phyloP scores from a whole-genome alignment of 306 rosid genomes.

The Quercus berberidifolia region DNA sequence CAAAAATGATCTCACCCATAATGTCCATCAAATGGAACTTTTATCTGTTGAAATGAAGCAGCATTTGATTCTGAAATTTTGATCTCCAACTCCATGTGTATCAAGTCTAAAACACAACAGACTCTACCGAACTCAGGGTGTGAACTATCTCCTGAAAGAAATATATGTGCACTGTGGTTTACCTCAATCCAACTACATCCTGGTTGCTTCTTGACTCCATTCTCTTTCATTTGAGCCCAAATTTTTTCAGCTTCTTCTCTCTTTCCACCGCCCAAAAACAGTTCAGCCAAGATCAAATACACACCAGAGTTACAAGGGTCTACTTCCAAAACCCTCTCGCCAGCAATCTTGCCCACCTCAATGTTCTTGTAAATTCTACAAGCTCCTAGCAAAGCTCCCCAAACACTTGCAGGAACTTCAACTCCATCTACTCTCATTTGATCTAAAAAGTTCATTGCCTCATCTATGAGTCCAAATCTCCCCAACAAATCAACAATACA shows the following conservation, averaged over 20 bases:
- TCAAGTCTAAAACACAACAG: slow-evolving; percentile 22
- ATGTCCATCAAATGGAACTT: slow-evolving; percentile 6
- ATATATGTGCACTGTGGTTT: slow-evolving; percentile 30
- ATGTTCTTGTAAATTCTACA: slow-evolving; percentile 49
- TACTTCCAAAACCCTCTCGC: slow-evolving; percentile 36
- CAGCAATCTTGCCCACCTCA: slow-evolving; percentile 38
- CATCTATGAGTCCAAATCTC: slow-evolving; percentile 50
- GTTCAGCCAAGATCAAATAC: slow-evolving; percentile 48
- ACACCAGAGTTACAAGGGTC: slow-evolving; percentile 53
- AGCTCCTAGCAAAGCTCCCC: slow-evolving; percentile 65
- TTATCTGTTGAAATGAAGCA: background rate
- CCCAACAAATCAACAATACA: slow-evolving; percentile 53
- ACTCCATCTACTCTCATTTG: slow-evolving; percentile 38
- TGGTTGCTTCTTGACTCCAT: slow-evolving; percentile 58
- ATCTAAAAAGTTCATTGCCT: slow-evolving; percentile 33
- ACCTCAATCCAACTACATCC: slow-evolving; percentile 59
- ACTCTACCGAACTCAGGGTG: slow-evolving; percentile 29
- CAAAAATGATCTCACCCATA: background rate
- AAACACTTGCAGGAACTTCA: slow-evolving; percentile 45
- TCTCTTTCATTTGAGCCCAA: slow-evolving; percentile 40
- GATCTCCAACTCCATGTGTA: slow-evolving; percentile 33
- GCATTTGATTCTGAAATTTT: slow-evolving; percentile 15
- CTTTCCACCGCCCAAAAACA: slow-evolving; percentile 28
- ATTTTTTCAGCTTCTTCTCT: slow-evolving; percentile 37
- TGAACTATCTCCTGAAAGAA: slow-evolving; percentile 50